Conservation (phyloP, 2,329 filamentous ascomycete genomes). For the Aspergillus sergii region DNA sequence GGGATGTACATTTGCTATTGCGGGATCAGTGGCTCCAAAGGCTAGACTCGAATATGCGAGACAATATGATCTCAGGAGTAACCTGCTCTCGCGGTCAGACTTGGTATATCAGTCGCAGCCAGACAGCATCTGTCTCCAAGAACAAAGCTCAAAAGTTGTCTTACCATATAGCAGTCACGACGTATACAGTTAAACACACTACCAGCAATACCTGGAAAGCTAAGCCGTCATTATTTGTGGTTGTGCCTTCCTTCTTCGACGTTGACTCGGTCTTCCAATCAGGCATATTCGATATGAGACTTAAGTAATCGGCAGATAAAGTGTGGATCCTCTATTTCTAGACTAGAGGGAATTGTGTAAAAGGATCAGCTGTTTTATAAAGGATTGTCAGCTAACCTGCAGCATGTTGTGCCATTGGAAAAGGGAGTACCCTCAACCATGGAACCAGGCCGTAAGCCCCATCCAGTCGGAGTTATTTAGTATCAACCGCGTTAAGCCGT, state of each 20-base stretch:
- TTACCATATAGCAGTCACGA: conserved; percentile 2
- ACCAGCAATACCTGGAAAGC: conserved; percentile 1
- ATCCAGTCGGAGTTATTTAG: background rate
- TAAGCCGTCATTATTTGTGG: background rate
- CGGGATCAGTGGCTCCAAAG: background rate
- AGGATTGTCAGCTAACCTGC: background rate
- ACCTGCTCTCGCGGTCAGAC: background rate
- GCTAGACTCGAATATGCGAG: conserved; percentile 4
- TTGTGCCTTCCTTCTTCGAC: background rate
- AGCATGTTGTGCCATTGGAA: background rate
- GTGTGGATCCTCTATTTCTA: background rate
- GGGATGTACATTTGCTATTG: background rate
- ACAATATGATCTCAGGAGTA: background rate
- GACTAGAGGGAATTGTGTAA: background rate
- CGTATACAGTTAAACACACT: conserved; percentile 3
- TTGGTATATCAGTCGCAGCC: background rate
- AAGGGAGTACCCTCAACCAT: background rate
- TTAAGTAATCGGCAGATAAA: background rate
- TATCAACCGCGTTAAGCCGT: background rate
- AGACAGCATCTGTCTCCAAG: background rate
- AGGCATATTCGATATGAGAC: background rate
- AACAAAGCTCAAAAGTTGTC: background rate
- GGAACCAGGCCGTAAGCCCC: background rate
- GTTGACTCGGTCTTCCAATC: background rate
- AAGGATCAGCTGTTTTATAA: background rate